Conservation (phyloP, 2,329 filamentous ascomycete genomes). For the Trichoderma oligosporum region DNA sequence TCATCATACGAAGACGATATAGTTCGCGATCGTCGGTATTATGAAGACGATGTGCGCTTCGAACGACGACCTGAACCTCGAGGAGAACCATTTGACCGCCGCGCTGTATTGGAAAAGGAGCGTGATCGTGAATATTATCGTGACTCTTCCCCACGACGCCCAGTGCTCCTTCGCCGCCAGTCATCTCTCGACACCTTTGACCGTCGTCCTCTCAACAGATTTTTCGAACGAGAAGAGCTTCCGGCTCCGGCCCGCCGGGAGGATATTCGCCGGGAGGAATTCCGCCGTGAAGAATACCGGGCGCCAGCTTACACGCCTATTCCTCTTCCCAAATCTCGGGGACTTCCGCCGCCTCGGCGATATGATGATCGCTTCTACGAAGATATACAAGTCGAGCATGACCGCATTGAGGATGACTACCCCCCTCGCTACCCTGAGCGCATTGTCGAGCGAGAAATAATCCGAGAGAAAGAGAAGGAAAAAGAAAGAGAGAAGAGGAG, state of each 20-base stretch:
- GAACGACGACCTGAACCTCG: constrained; percentile 26
- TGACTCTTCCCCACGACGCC: constrained; percentile 55
- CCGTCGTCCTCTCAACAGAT: constrained; percentile 56
- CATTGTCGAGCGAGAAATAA: constrained; percentile 59
- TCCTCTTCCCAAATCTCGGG: constrained; percentile 62
- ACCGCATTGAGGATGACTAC: constrained; percentile 63
- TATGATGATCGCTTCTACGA: constrained; percentile 58
- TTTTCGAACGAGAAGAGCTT: constrained; percentile 58
- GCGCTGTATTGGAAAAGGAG: constrained; percentile 55
- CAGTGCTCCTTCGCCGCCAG: constrained; percentile 70
- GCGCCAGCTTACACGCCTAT: constrained; percentile 56
- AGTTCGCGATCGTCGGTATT: constrained; percentile 35
- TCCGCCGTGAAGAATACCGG: constrained; percentile 46
- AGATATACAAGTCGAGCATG: constrained; percentile 64
- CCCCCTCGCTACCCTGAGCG: constrained; percentile 46
- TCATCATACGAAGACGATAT: constrained; percentile 3
- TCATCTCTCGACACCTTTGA: constrained; percentile 91
- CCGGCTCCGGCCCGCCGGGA: constrained; percentile 53
- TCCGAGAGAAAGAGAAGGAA: constrained; percentile 38
- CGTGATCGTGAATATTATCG: constrained; percentile 47
- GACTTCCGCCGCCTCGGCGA: constrained; percentile 55
- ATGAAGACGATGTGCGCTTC: constrained; percentile 51
- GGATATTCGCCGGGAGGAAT: constrained; percentile 46
- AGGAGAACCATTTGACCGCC: constrained; percentile 44
- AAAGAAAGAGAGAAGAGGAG: constrained; percentile 37